Conservation (phyloP, 306 rosid species). For the Glycine latifolia region DNA sequence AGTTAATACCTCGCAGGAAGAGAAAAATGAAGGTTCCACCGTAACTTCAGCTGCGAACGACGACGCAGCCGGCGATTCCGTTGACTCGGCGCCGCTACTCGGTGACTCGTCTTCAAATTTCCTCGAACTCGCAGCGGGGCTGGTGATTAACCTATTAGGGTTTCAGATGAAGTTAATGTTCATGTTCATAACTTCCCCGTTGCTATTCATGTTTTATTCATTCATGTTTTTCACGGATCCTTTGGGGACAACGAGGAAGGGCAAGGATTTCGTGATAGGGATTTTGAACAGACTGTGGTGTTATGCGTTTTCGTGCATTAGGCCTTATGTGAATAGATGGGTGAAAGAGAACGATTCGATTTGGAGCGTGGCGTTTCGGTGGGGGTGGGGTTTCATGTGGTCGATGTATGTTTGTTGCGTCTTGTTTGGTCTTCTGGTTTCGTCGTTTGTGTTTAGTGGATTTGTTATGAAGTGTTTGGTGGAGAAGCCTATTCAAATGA, state of each 20-base stretch:
- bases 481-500: constrained; percentile 66
- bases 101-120: constrained; percentile 53
- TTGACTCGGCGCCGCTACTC: constrained; percentile 47
- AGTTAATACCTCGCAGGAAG: constrained; percentile 22
- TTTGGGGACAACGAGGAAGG: constrained; percentile 53
- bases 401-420: constrained; percentile 63
- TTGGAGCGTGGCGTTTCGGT: constrained; percentile 62
- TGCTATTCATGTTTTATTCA: constrained; percentile 47
- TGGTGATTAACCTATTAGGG: constrained; percentile 65
- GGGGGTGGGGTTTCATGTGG: constrained; percentile 76
- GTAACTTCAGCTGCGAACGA: constrained; percentile 55
- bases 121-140: constrained; percentile 55
- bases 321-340: constrained; percentile 52
- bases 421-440: constrained; percentile 59
- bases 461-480: constrained; percentile 60
- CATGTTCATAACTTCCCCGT: constrained; percentile 59
- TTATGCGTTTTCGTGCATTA: constrained; percentile 28
- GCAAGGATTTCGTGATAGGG: constrained; percentile 45
- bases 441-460: constrained; percentile 61
- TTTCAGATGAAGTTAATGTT: constrained; percentile 62
- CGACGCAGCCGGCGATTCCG: constrained; percentile 38
- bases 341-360: constrained; percentile 55
- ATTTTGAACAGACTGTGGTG: constrained; percentile 40
- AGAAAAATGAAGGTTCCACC: constrained; percentile 55
- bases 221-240: constrained; percentile 68